Conservation (phyloP, 202 grass and related monocot species). For the Cymbopogon flexuosus region DNA sequence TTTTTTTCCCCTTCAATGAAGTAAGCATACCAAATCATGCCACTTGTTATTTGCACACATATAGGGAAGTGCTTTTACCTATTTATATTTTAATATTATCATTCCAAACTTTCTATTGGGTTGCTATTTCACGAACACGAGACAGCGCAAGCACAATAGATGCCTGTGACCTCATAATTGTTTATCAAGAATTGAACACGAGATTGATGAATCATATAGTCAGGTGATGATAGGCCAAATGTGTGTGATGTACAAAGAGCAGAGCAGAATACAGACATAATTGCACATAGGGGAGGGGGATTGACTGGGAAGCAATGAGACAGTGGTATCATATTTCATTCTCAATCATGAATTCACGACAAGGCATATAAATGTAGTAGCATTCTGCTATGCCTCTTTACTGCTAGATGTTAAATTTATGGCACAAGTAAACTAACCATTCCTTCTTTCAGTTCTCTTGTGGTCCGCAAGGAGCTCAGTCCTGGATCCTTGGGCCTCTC, state of each 20-base stretch:
- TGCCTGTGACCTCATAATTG: not conserved
- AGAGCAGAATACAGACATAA: conserved; percentile 5
- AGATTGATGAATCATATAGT: not conserved
- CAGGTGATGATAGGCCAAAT: not conserved
- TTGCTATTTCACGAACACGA: not conserved
- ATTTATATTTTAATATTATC: conserved; percentile 20
- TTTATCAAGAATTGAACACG: conserved; percentile 18
- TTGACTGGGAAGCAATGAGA: not conserved
- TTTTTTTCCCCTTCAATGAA: not conserved
- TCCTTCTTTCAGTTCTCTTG: conserved; percentile 72
- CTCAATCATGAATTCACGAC: not conserved
- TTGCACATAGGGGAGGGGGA: not conserved
- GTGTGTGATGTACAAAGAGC: not conserved
- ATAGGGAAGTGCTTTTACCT: not conserved
- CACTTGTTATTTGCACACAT: not conserved
- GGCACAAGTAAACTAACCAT: conserved; percentile 64
- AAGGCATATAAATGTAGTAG: not conserved
- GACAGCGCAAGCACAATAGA: not conserved
- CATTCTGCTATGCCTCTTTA: not conserved
- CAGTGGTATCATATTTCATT: not conserved
- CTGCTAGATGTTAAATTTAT: conserved; percentile 14
- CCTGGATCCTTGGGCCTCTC: conserved; percentile 85
- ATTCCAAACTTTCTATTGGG: not conserved
- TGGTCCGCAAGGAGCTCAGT: conserved; percentile 66
- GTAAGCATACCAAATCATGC: not conserved